Conservation (phyloP, 257 asterid genomes). For the Solanum bukasovii region DNA sequence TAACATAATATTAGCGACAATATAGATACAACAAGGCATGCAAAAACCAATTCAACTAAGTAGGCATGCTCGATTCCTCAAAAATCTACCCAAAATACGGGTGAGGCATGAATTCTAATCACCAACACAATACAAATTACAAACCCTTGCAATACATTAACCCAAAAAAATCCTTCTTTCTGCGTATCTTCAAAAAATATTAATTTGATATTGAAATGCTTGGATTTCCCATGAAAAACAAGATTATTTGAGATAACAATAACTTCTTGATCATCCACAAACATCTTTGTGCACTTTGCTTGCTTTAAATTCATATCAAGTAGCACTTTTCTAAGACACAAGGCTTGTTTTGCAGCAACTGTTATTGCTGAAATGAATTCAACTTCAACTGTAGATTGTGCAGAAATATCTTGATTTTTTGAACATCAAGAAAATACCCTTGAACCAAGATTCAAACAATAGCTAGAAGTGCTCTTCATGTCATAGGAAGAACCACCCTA, state of each 20-base stretch:
- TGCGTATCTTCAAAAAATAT: not conserved
- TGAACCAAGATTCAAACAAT: not conserved
- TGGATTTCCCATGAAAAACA: not conserved
- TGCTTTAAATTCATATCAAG: not conserved
- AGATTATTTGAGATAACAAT: not conserved
- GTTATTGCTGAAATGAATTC: too few species aligned
- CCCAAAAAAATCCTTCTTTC: too few species aligned
- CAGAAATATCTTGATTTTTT: not conserved
- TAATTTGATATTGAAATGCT: not conserved
- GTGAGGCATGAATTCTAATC: too few species aligned
- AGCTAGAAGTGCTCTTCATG: not conserved
- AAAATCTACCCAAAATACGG: too few species aligned
- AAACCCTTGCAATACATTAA: too few species aligned
- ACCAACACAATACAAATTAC: too few species aligned
- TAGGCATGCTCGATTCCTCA: too few species aligned
- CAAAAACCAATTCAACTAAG: too few species aligned
- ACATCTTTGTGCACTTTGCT: not conserved
- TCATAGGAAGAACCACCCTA: not conserved
- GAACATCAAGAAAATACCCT: not conserved
- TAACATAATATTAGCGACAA: too few species aligned
- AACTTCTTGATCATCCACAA: not conserved
- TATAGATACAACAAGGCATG: too few species aligned
- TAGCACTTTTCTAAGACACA: too few species aligned
- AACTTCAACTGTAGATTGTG: not conserved
- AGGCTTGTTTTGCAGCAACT: too few species aligned